A percentile compares a stretch with the other conserved stretches of the same genome.
phyloP scores from a whole-genome alignment of 2,329 filamentous ascomycete genomes.

The Aspergillus neoniger region DNA sequence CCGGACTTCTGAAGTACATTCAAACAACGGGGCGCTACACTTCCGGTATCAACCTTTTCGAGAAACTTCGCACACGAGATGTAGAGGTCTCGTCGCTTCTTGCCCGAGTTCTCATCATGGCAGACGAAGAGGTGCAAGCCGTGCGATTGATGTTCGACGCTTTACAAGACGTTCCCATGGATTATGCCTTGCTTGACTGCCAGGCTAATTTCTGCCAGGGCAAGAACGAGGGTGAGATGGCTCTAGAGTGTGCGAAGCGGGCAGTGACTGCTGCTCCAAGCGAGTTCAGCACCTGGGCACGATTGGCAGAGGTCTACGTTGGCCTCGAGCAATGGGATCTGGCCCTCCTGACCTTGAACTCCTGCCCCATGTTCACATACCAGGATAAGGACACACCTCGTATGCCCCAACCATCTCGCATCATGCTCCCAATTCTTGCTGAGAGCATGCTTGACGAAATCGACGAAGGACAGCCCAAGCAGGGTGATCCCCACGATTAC shows the following conservation, averaged over 20 bases:
- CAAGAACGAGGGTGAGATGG: conserved; percentile 84
- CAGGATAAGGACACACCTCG: conserved; percentile 95
- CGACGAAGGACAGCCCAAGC: conserved; percentile 75
- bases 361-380: conserved; percentile 99
- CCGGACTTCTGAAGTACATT: conserved; percentile 92
- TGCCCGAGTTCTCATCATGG: conserved; percentile 87
- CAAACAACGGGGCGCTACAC: conserved; percentile 91
- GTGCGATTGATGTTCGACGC: conserved; percentile 85
- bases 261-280: conserved; percentile 93
- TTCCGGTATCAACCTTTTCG: conserved; percentile 95
- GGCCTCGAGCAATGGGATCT: conserved; percentile 95
- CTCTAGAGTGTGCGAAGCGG: conserved; percentile 88
- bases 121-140: conserved; percentile 95
- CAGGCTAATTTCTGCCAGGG: conserved; percentile 89
- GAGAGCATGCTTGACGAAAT: conserved; percentile 95
- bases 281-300: conserved; percentile 96
- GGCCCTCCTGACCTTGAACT: conserved; percentile 91
- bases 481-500: conserved; percentile 76
- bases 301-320: conserved; percentile 90
- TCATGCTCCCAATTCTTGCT: conserved; percentile 80
- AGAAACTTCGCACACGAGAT: conserved; percentile 88
- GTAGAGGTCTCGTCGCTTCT: conserved; percentile 92
- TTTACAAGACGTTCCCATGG: conserved; percentile 90
- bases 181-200: conserved; percentile 92
- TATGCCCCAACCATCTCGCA: conserved; percentile 88